phyloP scores from a whole-genome alignment of 1,284 basidiomycete species.

The Marasmius sp. region DNA sequence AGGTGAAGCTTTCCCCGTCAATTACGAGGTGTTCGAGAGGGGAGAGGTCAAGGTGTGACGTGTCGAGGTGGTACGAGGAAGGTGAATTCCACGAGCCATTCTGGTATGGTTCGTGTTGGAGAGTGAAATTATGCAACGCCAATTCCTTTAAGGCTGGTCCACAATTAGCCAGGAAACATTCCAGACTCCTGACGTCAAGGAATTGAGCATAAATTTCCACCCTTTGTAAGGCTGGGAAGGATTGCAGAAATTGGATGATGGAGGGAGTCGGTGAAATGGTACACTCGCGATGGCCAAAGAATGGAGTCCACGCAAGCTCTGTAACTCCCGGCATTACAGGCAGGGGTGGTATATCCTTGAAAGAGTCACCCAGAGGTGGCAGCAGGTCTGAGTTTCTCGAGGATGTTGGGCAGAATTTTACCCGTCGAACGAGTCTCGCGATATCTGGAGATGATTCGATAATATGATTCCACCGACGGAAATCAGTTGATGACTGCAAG shows the following conservation, averaged over 20 bases:
- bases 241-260: not conserved
- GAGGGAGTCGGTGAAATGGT: not conserved
- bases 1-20: not conserved
- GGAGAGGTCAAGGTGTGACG: not conserved
- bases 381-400: not conserved
- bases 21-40: not conserved
- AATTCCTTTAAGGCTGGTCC: not conserved
- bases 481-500: not conserved
- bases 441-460: not conserved
- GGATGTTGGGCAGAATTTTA: not conserved
- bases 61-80: too few species aligned
- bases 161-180: not conserved
- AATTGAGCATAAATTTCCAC: not conserved
- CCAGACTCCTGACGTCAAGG: not conserved
- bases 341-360: not conserved
- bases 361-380: not conserved
- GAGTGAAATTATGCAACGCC: not conserved
- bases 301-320: not conserved
- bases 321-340: not conserved
- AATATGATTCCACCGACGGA: not conserved
- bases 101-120: not conserved
- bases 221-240: not conserved
- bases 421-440: not conserved
- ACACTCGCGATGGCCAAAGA: too few species aligned
- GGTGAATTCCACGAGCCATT: too few species aligned